phyloP scores from a whole-genome alignment of 306 rosid species.

The Cucumis cinereus region DNA sequence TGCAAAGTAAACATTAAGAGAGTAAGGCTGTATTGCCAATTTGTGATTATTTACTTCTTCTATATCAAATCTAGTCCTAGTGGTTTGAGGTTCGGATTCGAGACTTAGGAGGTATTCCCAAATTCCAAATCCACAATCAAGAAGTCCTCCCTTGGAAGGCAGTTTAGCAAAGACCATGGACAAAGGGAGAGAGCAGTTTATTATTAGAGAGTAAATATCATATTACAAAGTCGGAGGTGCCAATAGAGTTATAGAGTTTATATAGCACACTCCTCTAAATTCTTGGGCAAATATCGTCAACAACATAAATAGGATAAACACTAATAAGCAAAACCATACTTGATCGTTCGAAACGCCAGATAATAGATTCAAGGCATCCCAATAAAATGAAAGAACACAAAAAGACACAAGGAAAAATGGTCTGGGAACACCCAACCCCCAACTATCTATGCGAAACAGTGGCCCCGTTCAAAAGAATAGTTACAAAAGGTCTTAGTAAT shows the following conservation, averaged over 20 bases:
- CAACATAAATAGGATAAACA: no score
- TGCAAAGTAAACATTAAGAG: conserved; percentile 13
- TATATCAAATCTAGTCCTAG: not conserved
- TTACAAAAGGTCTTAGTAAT: not conserved
- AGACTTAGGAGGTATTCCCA: not conserved
- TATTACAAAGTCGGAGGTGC: no score
- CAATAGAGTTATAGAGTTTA: no score
- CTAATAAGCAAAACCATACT: no score
- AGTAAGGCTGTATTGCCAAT: conserved; percentile 3
- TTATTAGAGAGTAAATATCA: no score
- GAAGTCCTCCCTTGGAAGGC: not conserved
- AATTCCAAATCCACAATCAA: not conserved
- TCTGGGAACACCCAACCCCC: not conserved
- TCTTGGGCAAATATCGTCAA: no score
- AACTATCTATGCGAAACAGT: not conserved
- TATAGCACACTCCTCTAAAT: no score
- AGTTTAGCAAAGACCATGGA: not conserved
- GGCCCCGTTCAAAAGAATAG: not conserved
- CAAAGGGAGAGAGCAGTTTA: no score
- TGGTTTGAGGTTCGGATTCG: not conserved
- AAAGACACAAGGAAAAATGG: not conserved
- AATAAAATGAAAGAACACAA: not conserved
- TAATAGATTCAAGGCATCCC: no score
- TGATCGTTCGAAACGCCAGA: no score
- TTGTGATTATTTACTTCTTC: not conserved